Conservation (phyloP, 2,329 filamentous ascomycete species). For the Cercospora beticola region DNA sequence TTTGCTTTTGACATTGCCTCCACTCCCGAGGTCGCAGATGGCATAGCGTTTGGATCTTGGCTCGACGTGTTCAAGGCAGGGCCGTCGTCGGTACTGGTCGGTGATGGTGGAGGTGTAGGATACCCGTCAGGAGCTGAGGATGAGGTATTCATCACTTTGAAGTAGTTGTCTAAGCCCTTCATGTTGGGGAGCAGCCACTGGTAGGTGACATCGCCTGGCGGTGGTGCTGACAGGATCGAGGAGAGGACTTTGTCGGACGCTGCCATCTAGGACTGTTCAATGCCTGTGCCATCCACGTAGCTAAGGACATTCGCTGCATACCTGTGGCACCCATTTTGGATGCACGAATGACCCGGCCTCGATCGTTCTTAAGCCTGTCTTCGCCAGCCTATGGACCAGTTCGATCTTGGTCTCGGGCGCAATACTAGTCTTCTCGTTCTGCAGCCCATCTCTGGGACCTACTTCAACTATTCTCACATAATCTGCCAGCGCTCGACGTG, state of each 20-base stretch:
- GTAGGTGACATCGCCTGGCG: constrained; percentile 64
- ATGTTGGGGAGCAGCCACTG: constrained; percentile 78
- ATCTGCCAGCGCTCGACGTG: constrained; percentile 36
- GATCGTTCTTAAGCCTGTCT: constrained; percentile 69
- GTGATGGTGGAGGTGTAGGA: constrained; percentile 45
- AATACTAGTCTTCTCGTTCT: constrained; percentile 76
- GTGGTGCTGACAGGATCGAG: constrained; percentile 61
- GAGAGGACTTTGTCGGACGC: constrained; percentile 73
- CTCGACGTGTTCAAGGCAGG: constrained; percentile 47
- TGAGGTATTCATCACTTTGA: constrained; percentile 51
- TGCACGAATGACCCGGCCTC: constrained; percentile 81
- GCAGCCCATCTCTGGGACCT: constrained; percentile 76
- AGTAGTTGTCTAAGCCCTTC: constrained; percentile 67
- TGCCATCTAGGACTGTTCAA: constrained; percentile 61
- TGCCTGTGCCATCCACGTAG: not conserved
- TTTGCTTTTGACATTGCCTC: constrained; percentile 52
- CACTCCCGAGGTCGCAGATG: constrained; percentile 37
- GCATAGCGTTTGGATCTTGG: constrained; percentile 45
- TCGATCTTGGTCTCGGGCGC: constrained; percentile 72
- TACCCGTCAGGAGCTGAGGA: constrained; percentile 47
- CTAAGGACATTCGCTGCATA: constrained; percentile 36
- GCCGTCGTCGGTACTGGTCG: constrained; percentile 35
- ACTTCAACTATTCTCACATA: constrained; percentile 72
- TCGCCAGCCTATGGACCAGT: constrained; percentile 67
- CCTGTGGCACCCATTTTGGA: constrained; percentile 82